Evolutionary conservation across 208 protist species (phyloP), one percentile per base, ranked within the genome.

Genomic region (Borovskyia barvae): DNA sequence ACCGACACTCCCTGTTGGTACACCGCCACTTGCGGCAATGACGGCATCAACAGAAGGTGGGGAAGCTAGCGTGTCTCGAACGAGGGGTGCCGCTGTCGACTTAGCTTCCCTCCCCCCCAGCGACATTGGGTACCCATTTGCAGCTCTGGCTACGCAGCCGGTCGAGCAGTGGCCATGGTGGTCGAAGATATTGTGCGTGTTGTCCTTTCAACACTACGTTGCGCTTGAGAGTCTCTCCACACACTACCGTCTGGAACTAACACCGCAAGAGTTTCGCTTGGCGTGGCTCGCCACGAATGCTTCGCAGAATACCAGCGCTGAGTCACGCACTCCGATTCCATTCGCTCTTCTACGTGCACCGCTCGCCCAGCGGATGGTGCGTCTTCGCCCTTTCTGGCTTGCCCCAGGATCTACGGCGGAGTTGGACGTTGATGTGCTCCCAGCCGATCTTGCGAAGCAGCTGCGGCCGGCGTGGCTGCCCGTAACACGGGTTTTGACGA

Each of bases 321-420:
- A 45, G 15, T 6, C 7, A 6, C 5, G 17, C 19, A 58, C 58
- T 30, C 64, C 64, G 0, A 62, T 70, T 15, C 64, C 64, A 4
- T 35, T 41, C 32, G 19, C 64, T 0, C 37, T 70, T 14, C 64
- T 70, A 9, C 64, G 54, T 25, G n/a, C 64, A n/a, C 64, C 55
- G 12, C 33, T 24, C 0, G 55, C 43, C 1, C 30, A 7, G 11
- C 41, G 30, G 26, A 24, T 26, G 20, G 64, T 87, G 26, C 83
- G 87, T 8, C 64, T 91, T 45, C 80, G 87, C 2, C 87, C 87
- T 3, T 89, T 82, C 37, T 90, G 76, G 76, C 60, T 94, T 17
- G 62, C 87, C 9, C 87, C 87, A 5, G 66, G 73, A 36, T 77
- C 70, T 45, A 66, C 66, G 19, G 80, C 67, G 15, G 77, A 91